Base-by-base conservation (phyloP, 1,284 basidiomycete genomes). In the Sporisorium scitamineum region DNA sequence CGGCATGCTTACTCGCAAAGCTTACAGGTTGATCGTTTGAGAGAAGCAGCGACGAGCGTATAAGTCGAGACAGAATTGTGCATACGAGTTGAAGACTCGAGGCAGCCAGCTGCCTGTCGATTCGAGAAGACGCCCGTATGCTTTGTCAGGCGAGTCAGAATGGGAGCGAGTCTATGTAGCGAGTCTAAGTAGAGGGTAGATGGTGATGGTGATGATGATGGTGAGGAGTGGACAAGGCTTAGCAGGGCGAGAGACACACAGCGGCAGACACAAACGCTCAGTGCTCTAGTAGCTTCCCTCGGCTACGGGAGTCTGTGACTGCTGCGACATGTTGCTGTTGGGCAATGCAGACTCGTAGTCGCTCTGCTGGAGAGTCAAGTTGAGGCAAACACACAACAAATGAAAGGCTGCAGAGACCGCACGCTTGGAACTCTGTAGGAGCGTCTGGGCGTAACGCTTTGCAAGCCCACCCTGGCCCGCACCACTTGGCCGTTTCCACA, bases 1-100 rank as follows among this genome's bases (percentile, higher is more conserved):
- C 13, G 26, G 65, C 59, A 67, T 67, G 26, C n/a, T 55, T 8
- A 44, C n/a, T 44, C 14, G 37, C 10, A 22, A 14, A 16, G 50
- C 41, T n/a, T 24, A 18, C 16, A 34, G 16, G n/a, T 29, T 24
- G 20, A n/a, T 48, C 20, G 50, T 14, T 18, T 22, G 20, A 10
- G 20, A 3, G 47, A n/a, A 13, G n/a, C 24, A 26, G 44, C 22
- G 11, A 26, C 24, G 44, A 45, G 9, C 10, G 22, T 45, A 18
- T 27, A 29, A 18, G 26, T 10, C 47, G 26, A 48, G 26, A 48
- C 6, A 18, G 18, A 7, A 9, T 10, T 29, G 48, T 31, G 48
- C 48, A 50, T 50, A n/a, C n/a, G 27, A 13, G 39, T 42, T 20
- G 39, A 20, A 3, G 34, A 34, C 3, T n/a, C n/a, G 20, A 16